Percentiles rank a stretch among this genome's conserved stretches.
These are phyloP conservation scores for Ochromonas danica DNA, from an alignment of 108 stramenopile species.

Conservation along the genomic window DNA sequence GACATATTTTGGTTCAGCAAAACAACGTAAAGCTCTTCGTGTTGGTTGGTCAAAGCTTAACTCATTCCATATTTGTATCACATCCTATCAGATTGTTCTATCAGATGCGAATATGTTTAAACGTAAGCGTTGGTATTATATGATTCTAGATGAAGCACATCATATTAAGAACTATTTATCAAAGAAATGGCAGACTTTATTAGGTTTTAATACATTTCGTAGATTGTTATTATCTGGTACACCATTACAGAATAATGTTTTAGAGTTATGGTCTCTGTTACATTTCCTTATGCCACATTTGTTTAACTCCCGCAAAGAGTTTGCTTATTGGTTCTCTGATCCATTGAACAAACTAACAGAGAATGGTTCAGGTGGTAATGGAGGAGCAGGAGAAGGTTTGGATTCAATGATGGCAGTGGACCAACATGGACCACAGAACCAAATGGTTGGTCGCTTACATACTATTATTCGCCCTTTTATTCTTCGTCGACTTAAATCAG, in stretches of 20 bases:
- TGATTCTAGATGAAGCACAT: conserved; percentile 97
- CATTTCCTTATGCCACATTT: conserved; percentile 69
- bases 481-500: conserved; percentile 85
- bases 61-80: conserved; percentile 85
- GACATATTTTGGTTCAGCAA: conserved; percentile 92
- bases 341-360: conserved; percentile 78
- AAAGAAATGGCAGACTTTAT: conserved; percentile 97
- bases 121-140: conserved; percentile 92
- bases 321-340: conserved; percentile 97
- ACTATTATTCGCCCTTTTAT: conserved; percentile 94
- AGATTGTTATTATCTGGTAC: conserved; percentile 89
- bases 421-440: conserved; percentile 61
- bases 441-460: conserved; percentile 82
- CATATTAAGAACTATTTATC: conserved; percentile 98
- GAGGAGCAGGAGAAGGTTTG: conserved; percentile 33
- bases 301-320: conserved; percentile 71
- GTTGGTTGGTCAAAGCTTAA: conserved; percentile 86
- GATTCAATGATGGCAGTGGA: conserved; percentile 42
- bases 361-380: conserved; percentile 26
- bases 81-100: conserved; percentile 93
- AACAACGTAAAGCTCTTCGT: conserved; percentile 81
- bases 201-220: conserved; percentile 90
- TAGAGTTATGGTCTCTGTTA: conserved; percentile 70
- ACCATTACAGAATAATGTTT: conserved; percentile 72
- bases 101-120: conserved; percentile 92